Evolutionary conservation across 306 rosid species (phyloP), one percentile per base, ranked within the genome.

Genomic region (Gillenia trifoliata): DNA sequence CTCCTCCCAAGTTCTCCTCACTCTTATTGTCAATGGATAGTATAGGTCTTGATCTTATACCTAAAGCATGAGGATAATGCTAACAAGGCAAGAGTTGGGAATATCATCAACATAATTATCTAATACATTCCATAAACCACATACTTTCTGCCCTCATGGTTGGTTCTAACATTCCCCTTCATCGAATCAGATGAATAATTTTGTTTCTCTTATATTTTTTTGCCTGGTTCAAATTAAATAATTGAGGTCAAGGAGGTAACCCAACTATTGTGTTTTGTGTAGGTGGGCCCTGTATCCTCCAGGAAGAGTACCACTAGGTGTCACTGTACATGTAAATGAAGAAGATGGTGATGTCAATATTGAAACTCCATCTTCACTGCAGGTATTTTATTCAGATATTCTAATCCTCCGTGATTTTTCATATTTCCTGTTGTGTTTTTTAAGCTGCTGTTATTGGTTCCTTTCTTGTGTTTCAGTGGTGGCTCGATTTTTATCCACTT

Each of bases 281-380:
- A 94, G 99, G 86, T 94, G 99, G 97, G 99, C 97, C 56, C 64
- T 94, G 75, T 94, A 94, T 87, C 97, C 99, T 84, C 99, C 99
- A 17, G 99, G 99, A 68, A 94, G 82, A 83, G 99, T 94, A 65
- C 99, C 96, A 74, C 71, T 90, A 75, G 96, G 99, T 76, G 99
- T 90, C 68, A 92, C 95, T 0, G 99, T 94, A 66, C 97, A 92
- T 86, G 95, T 94, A 62, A 92, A 84, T 71, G 97, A 90, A 77
- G 97, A 88, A 36, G 99, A 94, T 73, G 99, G 99, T 34, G 99
- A 94, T 85, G 96, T 94, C 79, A 89, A 73, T 71, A 69, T 94
- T 68, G 99, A 90, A 56, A 78, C 92, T 41, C 99, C 99, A 74
- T 78, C 96, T 71, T 94, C 99, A 15, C 77, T 94, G 77, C 99